phyloP scores from a whole-genome alignment of 2,329 filamentous ascomycete species.

The Achaetomium macrosporum region DNA sequence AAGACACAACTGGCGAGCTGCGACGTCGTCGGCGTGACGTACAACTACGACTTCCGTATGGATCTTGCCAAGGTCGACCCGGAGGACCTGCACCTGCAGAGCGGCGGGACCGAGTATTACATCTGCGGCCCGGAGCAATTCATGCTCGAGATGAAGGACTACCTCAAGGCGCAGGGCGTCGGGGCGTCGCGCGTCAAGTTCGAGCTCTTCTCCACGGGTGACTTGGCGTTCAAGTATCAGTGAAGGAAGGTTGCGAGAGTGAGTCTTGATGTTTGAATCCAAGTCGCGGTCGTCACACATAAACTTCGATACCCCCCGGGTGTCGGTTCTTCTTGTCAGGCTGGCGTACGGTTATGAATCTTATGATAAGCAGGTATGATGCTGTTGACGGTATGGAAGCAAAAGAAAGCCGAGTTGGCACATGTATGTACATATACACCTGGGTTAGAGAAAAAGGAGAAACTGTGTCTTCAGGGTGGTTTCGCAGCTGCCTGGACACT shows the following conservation, averaged over 20 bases:
- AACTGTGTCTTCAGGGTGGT: too few relatives aligned
- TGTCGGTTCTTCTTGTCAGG: not conserved
- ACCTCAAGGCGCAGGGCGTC: conserved; percentile 38
- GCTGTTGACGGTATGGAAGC: too few relatives aligned
- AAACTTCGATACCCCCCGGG: conserved; percentile 10
- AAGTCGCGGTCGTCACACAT: not conserved
- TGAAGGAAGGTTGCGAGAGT: not conserved
- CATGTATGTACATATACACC: too few relatives aligned
- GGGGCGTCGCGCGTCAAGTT: conserved; percentile 36
- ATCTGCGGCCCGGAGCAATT: conserved; percentile 51
- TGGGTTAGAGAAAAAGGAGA: too few relatives aligned
- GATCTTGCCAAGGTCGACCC: conserved; percentile 41
- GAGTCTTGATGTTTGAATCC: not conserved
- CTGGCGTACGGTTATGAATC: too few relatives aligned
- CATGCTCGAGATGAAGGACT: conserved; percentile 45
- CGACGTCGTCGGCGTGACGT: conserved; percentile 40
- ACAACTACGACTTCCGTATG: conserved; percentile 40
- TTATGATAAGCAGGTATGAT: too few relatives aligned
- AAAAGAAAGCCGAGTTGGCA: too few relatives aligned
- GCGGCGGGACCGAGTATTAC: conserved; percentile 46
- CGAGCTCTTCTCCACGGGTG: conserved; percentile 44
- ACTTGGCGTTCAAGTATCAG: conserved; percentile 29
- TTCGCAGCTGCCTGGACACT: too few relatives aligned
- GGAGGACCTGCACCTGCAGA: conserved; percentile 39
- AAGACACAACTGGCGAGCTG: conserved; percentile 42